Base-by-base conservation (phyloP, 2,329 filamentous ascomycete species). In the Corynespora cassiicola region DNA sequence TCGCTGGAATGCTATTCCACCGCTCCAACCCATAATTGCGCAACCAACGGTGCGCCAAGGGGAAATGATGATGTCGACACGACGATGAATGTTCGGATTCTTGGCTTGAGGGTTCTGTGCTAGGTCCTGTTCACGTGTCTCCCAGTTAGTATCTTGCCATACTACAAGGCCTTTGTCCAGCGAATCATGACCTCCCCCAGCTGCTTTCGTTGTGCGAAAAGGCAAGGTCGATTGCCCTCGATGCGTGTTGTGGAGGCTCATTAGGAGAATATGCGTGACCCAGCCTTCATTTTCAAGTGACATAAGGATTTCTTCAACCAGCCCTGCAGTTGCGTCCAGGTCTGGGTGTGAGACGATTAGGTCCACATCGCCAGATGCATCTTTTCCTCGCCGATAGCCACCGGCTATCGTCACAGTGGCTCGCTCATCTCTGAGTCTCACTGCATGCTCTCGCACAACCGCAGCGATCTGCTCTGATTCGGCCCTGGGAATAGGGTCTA, bases 91-190 rank as follows among this genome's bases (percentile, higher is more conserved):
- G 52, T 90, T 89, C 0, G 82, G 78, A 44, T 90, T 91, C 56
- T 79, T 81, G 2, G 69, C 65, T 31, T 65, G 61, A 1, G 68
- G 53, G 29, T 72, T 55, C 2, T 43, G 43, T 0, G 52, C 61
- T 8, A 66, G 51, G 31, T 72, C 72, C 10, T 42, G 63, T 1
- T 57, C 59, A 39, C 68, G 68, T 0, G 60, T 66, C 5, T 69
- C 64, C 63, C 71, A 71, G 3, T 47, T 33, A 0, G 85, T 85
- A 57, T 90, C 76, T 61, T 95, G 88, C 92, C 92, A 97, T 0
- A 96, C 90, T 1, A 96, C 87, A 35, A 97, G 73, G 0, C 90
- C 90, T 66, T 96, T 96, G 66, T 97, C 91, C 1, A 97, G 77
- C 0, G 84, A 88, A 61, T 96, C 91, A 52, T 96, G 96, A 1